A percentile compares a stretch with the other conserved stretches of the same genome.
Evolutionary conservation across 2,329 filamentous ascomycete species (phyloP).

Genomic region (Diatrype stigma): DNA sequence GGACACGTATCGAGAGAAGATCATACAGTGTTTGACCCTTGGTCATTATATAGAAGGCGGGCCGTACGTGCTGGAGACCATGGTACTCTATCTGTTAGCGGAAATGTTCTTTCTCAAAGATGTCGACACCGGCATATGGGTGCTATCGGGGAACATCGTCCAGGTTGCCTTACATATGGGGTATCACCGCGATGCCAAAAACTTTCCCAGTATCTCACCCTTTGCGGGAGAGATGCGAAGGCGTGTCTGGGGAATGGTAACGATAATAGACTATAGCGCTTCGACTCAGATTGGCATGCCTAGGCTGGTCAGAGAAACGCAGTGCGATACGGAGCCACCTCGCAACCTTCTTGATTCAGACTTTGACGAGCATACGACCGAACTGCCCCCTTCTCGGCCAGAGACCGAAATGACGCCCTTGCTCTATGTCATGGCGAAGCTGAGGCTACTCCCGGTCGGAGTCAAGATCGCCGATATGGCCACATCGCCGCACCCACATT

Average conservation of each 20-base stretch:
- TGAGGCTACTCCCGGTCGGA: conserved; percentile 13
- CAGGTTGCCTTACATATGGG: conserved; percentile 32
- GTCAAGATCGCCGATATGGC: conserved; percentile 12
- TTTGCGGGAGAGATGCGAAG: conserved; percentile 44
- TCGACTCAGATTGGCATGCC: conserved; percentile 42
- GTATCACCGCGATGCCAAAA: conserved; percentile 39
- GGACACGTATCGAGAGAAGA: conserved; percentile 22
- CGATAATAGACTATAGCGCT: conserved; percentile 36
- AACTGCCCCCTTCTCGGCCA: conserved; percentile 33
- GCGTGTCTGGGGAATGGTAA: conserved; percentile 37
- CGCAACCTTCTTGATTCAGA: conserved; percentile 41
- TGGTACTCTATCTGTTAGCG: conserved; percentile 22
- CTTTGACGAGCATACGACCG: conserved; percentile 30
- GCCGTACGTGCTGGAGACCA: conserved; percentile 21
- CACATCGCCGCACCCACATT: conserved; percentile 10
- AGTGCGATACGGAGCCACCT: conserved; percentile 38
- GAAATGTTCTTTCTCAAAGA: conserved; percentile 10
- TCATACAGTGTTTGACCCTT: conserved; percentile 31
- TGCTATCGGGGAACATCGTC: conserved; percentile 29
- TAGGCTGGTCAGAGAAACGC: conserved; percentile 32
- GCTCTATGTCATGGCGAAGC: conserved; percentile 18
- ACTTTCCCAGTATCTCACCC: conserved; percentile 36
- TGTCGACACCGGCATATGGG: conserved; percentile 28
- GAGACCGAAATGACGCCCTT: conserved; percentile 26
- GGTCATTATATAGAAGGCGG: neutral